These are phyloP conservation scores for Mycena latifolia DNA, from an alignment of 768 basidiomycete species.

Conservation along the genomic window DNA sequence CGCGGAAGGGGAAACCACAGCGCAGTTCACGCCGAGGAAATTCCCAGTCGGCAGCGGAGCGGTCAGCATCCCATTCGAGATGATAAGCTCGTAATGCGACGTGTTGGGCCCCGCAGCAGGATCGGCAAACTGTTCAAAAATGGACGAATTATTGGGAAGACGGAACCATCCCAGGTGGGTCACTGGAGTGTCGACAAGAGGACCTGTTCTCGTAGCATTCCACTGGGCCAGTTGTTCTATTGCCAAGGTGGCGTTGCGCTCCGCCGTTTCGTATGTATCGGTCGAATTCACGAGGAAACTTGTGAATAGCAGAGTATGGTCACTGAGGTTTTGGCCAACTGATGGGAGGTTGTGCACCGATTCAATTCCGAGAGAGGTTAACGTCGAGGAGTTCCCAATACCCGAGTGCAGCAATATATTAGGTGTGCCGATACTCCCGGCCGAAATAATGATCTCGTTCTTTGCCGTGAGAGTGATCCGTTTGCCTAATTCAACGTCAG, in stretches of 20 bases:
- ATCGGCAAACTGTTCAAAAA: conserved; percentile 1
- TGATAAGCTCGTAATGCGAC: background rate
- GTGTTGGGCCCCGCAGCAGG: conserved; percentile 4
- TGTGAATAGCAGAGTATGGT: background rate
- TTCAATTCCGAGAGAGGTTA: conserved; percentile 10
- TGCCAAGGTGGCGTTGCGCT: background rate
- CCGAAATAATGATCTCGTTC: conserved; percentile 47
- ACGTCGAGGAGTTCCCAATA: conserved; percentile 10
- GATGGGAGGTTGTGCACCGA: conserved; percentile 23
- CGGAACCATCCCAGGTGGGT: background rate
- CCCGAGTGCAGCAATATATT: conserved; percentile 14
- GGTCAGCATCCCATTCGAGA: background rate
- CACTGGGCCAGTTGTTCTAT: background rate
- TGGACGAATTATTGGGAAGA: background rate
- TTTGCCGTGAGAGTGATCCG: conserved; percentile 35
- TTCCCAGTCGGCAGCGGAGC: background rate
- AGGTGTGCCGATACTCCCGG: conserved; percentile 45
- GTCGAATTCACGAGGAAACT: background rate
- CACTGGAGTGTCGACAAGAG: background rate
- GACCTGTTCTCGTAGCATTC: background rate
- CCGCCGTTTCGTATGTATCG: background rate
- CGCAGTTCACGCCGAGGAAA: conserved; percentile 37
- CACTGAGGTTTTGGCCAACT: conserved; percentile 13
- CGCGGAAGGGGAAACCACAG: too few relatives aligned
- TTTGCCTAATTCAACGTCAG: background rate